Evolutionary conservation across 495 filamentous ascomycete genomes (phyloP).

Genomic region (Annulohypoxylon moriforme): DNA sequence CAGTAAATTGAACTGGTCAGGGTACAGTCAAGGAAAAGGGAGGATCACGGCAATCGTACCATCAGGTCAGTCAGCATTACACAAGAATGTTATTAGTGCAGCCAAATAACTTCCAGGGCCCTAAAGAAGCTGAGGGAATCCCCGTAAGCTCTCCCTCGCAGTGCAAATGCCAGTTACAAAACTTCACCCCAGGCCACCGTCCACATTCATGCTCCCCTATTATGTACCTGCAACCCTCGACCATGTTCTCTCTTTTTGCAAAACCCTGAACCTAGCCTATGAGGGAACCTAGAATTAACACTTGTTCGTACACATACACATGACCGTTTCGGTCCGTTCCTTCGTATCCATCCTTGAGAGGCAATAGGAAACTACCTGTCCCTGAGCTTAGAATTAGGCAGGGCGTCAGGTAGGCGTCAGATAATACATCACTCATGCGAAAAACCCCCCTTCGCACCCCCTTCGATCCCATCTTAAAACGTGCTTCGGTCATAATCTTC

Average conservation of each 20-base stretch:
- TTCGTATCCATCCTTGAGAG: neutral
- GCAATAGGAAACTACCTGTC: neutral
- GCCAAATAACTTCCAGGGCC: neutral
- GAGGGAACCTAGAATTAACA: constrained; percentile 11
- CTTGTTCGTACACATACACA: constrained; percentile 22
- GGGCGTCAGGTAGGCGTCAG: neutral
- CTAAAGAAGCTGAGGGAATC: neutral
- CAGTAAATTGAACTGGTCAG: too few relatives aligned
- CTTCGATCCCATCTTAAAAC: constrained; percentile 5
- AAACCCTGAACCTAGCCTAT: neutral
- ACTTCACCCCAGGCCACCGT: neutral
- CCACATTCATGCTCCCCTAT: neutral
- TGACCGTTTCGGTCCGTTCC: neutral
- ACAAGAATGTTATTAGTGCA: constrained; percentile 15
- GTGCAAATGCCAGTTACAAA: neutral
- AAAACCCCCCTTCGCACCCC: neutral
- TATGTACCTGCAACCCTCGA: constrained; percentile 6
- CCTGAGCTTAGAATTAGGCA: neutral
- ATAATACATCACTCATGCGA: neutral
- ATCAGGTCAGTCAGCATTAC: neutral
- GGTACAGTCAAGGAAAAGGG: neutral
- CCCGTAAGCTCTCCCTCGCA: neutral
- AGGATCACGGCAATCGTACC: neutral
- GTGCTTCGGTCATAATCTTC: constrained; percentile 6
- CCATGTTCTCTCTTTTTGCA: neutral